Percentiles rank a stretch among this genome's conserved stretches.
Conservation (phyloP, 495 filamentous ascomycete genomes). For the Jackrogersella minutella region DNA sequence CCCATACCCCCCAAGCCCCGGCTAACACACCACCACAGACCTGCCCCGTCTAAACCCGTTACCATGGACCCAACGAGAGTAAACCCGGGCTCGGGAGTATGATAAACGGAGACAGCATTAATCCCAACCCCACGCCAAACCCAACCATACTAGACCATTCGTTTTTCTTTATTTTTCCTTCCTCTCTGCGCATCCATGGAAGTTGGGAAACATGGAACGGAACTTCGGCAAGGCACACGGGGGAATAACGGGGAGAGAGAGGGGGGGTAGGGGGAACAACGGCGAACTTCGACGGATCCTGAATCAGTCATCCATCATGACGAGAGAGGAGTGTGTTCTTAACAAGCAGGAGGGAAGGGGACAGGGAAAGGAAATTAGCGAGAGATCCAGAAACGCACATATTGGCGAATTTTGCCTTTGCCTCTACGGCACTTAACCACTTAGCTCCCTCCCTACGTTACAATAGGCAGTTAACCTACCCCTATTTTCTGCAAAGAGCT, state of each 20-base stretch:
- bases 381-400: background rate
- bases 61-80: background rate
- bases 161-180: background rate
- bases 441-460: no score
- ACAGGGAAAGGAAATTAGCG: background rate
- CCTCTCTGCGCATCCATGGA: background rate
- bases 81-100: background rate
- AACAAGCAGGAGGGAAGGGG: no score
- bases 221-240: no score
- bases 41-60: slow-evolving; percentile 41
- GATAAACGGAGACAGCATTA: background rate
- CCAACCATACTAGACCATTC: slow-evolving; percentile 23
- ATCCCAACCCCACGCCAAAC: background rate
- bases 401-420: background rate
- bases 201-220: background rate
- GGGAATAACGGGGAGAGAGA: no score
- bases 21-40: slow-evolving; percentile 31
- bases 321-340: background rate
- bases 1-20: background rate
- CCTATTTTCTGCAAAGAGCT: no score
- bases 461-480: background rate
- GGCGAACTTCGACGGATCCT: background rate
- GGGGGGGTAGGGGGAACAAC: no score
- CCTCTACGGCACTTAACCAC: background rate
- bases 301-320: background rate